Percentiles rank a stretch among this genome's conserved stretches.
phyloP scores from a whole-genome alignment of 345 rosid genomes.

The Eutrema heterophyllum region DNA sequence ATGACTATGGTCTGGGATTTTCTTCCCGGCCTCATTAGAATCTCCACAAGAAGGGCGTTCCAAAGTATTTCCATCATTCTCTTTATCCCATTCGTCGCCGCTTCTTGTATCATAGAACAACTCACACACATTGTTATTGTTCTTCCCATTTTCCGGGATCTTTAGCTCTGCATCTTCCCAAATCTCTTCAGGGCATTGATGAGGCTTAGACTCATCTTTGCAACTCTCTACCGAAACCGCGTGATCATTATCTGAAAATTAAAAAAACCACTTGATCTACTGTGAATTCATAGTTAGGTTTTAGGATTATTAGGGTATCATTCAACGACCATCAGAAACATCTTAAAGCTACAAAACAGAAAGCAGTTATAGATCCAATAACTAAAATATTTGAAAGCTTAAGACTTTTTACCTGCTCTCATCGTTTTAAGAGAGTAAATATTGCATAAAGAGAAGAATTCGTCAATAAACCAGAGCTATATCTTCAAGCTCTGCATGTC shows the following conservation, averaged over 20 bases:
- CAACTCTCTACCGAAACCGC: conserved; percentile 30
- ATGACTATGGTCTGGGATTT: not conserved
- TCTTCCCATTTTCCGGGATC: conserved; percentile 26
- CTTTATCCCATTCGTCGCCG: conserved; percentile 24
- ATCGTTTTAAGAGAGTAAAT: conserved; percentile 34
- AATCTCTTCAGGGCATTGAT: conserved; percentile 32
- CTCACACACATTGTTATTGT: not conserved
- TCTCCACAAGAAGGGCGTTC: conserved; percentile 1
- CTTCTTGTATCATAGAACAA: conserved; percentile 30
- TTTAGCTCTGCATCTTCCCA: conserved; percentile 34
- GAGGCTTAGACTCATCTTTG: conserved; percentile 34
- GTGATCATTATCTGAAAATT: conserved; percentile 49
- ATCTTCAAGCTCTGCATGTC: conserved; percentile 28
- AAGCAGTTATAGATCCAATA: not conserved
- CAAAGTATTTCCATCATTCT: not conserved
- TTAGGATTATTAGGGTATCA: too few relatives aligned
- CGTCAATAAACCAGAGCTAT: conserved; percentile 21
- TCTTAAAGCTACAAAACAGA: not conserved
- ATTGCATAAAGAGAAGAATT: conserved; percentile 14
- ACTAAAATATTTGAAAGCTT: not conserved
- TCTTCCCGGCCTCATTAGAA: not conserved
- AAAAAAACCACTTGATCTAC: not conserved
- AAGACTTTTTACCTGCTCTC: conserved; percentile 50
- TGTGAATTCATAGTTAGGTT: too few relatives aligned
- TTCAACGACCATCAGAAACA: not conserved